phyloP scores from a whole-genome alignment of 179 eudicot genomes.

The Amaranthus tricolor region DNA sequence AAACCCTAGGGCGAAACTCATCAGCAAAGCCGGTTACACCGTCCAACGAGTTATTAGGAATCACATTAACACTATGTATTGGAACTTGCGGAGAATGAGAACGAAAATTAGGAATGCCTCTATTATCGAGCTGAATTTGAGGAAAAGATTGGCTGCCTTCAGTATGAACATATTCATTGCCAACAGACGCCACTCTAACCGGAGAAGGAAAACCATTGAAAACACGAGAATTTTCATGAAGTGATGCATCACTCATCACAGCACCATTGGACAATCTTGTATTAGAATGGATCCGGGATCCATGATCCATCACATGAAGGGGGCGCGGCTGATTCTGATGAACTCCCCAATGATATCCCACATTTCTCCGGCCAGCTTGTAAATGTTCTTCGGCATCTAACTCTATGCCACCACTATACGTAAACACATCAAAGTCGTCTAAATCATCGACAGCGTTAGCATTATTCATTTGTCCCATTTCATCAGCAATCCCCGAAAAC shows the following conservation, averaged over 20 bases:
- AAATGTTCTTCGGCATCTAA: slow-evolving; percentile 45
- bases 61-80: slow-evolving; percentile 24
- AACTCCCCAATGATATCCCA: slow-evolving; percentile 32
- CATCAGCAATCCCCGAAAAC: slow-evolving; percentile 54
- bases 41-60: slow-evolving; percentile 31
- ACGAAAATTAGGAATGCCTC: slow-evolving; percentile 26
- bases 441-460: slow-evolving; percentile 27
- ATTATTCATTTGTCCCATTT: slow-evolving; percentile 27
- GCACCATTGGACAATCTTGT: slow-evolving; percentile 30
- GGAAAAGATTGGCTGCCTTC: slow-evolving; percentile 31
- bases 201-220: slow-evolving; percentile 35
- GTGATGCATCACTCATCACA: slow-evolving; percentile 20
- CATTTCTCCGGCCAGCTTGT: slow-evolving; percentile 26
- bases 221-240: slow-evolving; percentile 29
- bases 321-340: slow-evolving; percentile 32
- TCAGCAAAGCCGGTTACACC: slow-evolving; percentile 23
- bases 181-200: slow-evolving; percentile 33
- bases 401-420: slow-evolving; percentile 64
- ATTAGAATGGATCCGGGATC: slow-evolving; percentile 22
- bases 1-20: slow-evolving; percentile 21
- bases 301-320: slow-evolving; percentile 25
- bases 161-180: slow-evolving; percentile 32
- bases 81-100: slow-evolving; percentile 42
- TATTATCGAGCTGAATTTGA: slow-evolving; percentile 30
- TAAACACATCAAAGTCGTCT: slow-evolving; percentile 70